These are phyloP conservation scores for Neonectria hederae DNA, from an alignment of 2,329 filamentous ascomycete species.

Conservation along the genomic window DNA sequence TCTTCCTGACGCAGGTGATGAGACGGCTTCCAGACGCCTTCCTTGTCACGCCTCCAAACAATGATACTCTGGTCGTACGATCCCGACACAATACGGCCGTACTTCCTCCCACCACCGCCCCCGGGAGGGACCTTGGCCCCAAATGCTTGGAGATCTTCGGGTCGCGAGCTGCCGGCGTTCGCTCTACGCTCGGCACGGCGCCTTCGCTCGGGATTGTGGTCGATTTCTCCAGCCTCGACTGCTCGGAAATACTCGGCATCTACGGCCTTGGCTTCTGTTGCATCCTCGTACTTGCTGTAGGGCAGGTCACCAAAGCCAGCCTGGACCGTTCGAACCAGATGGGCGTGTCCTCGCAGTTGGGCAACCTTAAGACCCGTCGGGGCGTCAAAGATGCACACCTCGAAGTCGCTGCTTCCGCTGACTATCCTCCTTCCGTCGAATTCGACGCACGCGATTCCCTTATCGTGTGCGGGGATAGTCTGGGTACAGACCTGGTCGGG, in stretches of 20 bases:
- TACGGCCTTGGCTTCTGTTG: slow-evolving; percentile 74
- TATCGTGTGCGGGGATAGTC: slow-evolving; percentile 86
- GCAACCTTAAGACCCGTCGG: slow-evolving; percentile 88
- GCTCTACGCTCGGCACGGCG: slow-evolving; percentile 53
- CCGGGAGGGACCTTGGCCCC: slow-evolving; percentile 91
- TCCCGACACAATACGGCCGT: slow-evolving; percentile 94
- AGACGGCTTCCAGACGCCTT: slow-evolving; percentile 84
- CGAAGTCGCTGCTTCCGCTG: slow-evolving; percentile 94
- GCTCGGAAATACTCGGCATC: slow-evolving; percentile 77
- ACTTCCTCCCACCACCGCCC: slow-evolving; percentile 87
- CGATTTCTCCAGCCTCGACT: slow-evolving; percentile 60
- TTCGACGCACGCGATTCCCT: slow-evolving; percentile 97
- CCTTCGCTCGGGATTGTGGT: slow-evolving; percentile 47
- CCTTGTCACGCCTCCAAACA: slow-evolving; percentile 88
- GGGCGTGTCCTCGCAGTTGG: slow-evolving; percentile 81
- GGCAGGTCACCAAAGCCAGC: slow-evolving; percentile 92
- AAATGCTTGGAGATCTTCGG: slow-evolving; percentile 79
- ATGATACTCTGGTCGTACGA: slow-evolving; percentile 97
- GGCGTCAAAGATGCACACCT: slow-evolving; percentile 93
- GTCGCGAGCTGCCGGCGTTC: slow-evolving; percentile 78
- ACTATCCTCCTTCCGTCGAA: slow-evolving; percentile 94
- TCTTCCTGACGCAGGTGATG: slow-evolving; percentile 81
- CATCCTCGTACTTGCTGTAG: slow-evolving; percentile 79
- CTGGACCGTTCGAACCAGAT: slow-evolving; percentile 92
- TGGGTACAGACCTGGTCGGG: slow-evolving; percentile 78